Percentiles rank a stretch among this genome's conserved stretches.
Conservation (phyloP, 257 asterid genomes). For the Ehretia macrophylla region DNA sequence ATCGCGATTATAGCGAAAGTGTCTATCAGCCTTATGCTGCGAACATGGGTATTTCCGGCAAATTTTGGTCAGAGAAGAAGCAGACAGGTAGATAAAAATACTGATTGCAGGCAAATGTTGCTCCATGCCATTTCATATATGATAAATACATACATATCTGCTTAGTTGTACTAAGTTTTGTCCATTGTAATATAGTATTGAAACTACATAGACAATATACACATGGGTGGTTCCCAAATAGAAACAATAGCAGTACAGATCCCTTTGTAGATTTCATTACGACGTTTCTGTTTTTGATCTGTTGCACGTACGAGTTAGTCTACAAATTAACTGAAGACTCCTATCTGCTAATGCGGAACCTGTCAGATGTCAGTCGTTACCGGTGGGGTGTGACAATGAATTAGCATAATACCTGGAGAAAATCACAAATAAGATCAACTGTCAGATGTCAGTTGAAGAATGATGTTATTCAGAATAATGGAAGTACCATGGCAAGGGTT, state of each 20-base stretch:
- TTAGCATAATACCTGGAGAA: neutral
- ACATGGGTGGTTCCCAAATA: too few species aligned
- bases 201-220: too few species aligned
- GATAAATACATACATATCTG: neutral
- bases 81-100: neutral
- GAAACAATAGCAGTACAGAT: too few species aligned
- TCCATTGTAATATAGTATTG: too few species aligned
- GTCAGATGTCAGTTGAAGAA: too few species aligned
- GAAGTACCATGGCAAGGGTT: too few species aligned
- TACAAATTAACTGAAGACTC: neutral
- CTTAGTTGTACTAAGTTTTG: too few species aligned
- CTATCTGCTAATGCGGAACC: neutral
- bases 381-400: neutral
- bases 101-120: neutral
- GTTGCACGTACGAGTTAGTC: neutral
- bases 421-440: neutral
- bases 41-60: constrained; percentile 15
- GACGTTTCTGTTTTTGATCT: too few species aligned
- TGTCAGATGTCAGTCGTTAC: neutral
- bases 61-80: constrained; percentile 15
- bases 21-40: constrained; percentile 10
- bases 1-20: constrained; percentile 3
- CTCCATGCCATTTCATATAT: neutral
- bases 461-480: too few species aligned
- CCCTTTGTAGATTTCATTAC: neutral